These are phyloP conservation scores for Arabidopsis hybrid DNA, from an alignment of 441 rosid genomes.

Conservation along the genomic window DNA sequence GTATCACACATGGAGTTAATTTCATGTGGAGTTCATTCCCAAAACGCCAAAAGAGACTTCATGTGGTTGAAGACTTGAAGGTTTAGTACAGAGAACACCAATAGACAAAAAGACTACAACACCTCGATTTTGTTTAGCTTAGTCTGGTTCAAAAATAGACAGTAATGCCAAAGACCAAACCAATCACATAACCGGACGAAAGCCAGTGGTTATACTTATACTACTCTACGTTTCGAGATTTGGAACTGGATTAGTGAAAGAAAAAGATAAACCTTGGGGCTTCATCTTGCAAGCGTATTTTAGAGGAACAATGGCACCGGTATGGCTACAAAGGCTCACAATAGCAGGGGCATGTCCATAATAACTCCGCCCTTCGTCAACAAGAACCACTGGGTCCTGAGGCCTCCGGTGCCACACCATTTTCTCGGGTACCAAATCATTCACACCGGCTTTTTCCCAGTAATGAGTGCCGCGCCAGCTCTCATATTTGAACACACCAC, in stretches of 20 bases:
- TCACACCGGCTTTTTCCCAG: conserved; percentile 77
- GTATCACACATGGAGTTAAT: background rate
- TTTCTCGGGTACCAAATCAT: conserved; percentile 81
- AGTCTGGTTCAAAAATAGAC: background rate
- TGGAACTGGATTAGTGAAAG: conserved; percentile 30
- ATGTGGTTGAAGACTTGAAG: background rate
- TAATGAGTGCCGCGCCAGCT: conserved; percentile 78
- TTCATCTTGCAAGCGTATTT: conserved; percentile 79
- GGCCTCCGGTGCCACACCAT: conserved; percentile 77
- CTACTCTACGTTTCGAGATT: conserved; percentile 11
- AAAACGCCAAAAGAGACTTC: background rate
- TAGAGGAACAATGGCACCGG: conserved; percentile 68
- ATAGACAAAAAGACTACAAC: background rate
- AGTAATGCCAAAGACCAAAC: background rate
- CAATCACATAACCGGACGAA: conserved; percentile 2
- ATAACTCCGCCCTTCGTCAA: conserved; percentile 64
- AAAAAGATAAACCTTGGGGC: conserved; percentile 61
- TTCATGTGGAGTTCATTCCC: background rate
- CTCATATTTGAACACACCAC: conserved; percentile 82
- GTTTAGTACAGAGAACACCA: background rate
- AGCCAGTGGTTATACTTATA: background rate
- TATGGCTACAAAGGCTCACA: conserved; percentile 74
- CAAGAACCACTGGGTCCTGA: conserved; percentile 78
- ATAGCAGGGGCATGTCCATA: conserved; percentile 92
- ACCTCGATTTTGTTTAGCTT: background rate